These are phyloP conservation scores for Aspergillus diversus DNA, from an alignment of 495 filamentous ascomycete species.

Conservation along the genomic window DNA sequence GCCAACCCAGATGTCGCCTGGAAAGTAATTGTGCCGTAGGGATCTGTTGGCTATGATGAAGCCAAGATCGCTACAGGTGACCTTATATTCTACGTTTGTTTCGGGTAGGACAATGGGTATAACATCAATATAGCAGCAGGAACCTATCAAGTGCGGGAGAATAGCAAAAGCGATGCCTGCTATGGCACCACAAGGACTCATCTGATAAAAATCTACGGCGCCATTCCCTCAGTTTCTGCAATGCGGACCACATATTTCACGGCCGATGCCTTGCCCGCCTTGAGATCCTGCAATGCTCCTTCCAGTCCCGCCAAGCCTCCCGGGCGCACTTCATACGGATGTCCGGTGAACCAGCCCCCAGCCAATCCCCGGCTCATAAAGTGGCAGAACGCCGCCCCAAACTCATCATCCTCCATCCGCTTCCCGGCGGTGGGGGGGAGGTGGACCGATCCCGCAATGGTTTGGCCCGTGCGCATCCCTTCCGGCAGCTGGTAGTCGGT, in stretches of 20 bases:
- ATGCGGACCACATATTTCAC: constrained; percentile 68
- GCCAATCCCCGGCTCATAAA: constrained; percentile 49
- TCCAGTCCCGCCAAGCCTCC: constrained; percentile 59
- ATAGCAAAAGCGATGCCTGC: no score
- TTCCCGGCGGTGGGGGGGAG: constrained; percentile 2
- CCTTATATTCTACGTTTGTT: no score
- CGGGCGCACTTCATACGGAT: constrained; percentile 58
- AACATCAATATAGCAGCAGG: no score
- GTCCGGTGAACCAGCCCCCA: constrained; percentile 60
- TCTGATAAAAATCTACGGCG: background rate
- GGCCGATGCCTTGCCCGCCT: constrained; percentile 63
- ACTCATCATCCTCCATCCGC: constrained; percentile 46
- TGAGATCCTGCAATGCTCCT: constrained; percentile 56
- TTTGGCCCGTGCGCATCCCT: constrained; percentile 27
- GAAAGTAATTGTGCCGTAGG: no score
- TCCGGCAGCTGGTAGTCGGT: constrained; percentile 53
- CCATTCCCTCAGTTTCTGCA: constrained; percentile 54
- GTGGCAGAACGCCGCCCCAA: constrained; percentile 57
- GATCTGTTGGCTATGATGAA: no score
- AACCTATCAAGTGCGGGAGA: no score
- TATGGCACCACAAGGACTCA: no score
- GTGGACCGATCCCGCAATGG: constrained; percentile 1
- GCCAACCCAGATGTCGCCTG: no score
- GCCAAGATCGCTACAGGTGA: no score
- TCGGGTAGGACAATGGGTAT: no score